Conservation (phyloP, 495 filamentous ascomycete species). For the Aspergillus nanangensis region DNA sequence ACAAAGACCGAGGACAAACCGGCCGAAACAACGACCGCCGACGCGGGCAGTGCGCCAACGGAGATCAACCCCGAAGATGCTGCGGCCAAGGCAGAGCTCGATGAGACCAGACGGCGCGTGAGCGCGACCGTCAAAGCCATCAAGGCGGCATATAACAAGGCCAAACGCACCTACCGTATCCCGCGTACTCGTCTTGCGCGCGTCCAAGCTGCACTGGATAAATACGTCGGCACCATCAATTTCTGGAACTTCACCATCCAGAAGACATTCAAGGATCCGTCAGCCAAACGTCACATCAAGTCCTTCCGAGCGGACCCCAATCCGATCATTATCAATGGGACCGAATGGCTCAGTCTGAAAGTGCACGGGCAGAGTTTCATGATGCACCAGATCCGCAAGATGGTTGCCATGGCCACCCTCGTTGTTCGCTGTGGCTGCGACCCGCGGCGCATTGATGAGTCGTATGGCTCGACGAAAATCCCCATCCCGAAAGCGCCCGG, state of each 20-base stretch:
- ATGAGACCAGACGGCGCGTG: conserved; percentile 25
- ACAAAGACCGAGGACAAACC: conserved; percentile 9
- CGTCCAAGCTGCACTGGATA: conserved; percentile 64
- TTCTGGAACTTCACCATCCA: conserved; percentile 96
- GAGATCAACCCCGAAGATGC: conserved; percentile 7
- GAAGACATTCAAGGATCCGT: conserved; percentile 73
- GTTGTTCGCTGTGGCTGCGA: conserved; percentile 75
- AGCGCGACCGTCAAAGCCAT: conserved; percentile 66
- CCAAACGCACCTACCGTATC: conserved; percentile 79
- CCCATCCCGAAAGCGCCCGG: conserved; percentile 91
- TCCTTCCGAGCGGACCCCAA: conserved; percentile 69
- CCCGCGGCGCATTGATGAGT: conserved; percentile 60
- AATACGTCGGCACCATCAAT: conserved; percentile 77
- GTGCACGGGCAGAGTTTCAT: conserved; percentile 98
- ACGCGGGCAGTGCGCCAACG: not conserved
- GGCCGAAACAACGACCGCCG: conserved; percentile 4
- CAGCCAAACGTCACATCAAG: conserved; percentile 81
- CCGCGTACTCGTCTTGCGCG: conserved; percentile 62
- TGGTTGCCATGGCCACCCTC: conserved; percentile 90
- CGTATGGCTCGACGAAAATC: conserved; percentile 61
- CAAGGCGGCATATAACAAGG: conserved; percentile 69
- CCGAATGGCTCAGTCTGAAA: conserved; percentile 91
- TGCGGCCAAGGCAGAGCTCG: not conserved
- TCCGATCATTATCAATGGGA: conserved; percentile 81
- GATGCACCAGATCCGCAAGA: conserved; percentile 99